Evolutionary conservation across 257 asterid genomes (phyloP).

Genomic region (Parsonsia alboflavescens): DNA sequence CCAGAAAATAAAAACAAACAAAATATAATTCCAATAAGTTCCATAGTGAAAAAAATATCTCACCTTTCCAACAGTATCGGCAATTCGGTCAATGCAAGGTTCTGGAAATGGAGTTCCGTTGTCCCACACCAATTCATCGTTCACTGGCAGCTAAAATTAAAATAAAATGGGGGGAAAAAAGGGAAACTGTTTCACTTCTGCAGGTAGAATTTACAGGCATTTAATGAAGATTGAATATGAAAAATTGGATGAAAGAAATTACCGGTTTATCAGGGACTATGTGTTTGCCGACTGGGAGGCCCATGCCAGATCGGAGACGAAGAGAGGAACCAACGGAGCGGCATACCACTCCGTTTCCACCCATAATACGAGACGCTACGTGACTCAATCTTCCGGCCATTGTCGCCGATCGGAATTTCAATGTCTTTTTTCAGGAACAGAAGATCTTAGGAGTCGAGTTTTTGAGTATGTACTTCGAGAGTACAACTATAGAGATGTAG

Average conservation of each 20-base stretch:
- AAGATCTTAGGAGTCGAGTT: neutral
- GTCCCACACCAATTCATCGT: constrained; percentile 88
- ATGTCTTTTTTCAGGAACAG: neutral
- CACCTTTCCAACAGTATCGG: constrained; percentile 92
- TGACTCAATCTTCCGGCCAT: constrained; percentile 79
- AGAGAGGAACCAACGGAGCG: constrained; percentile 71
- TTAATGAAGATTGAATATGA: neutral
- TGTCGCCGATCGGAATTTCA: constrained; percentile 10
- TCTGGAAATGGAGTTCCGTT: constrained; percentile 89
- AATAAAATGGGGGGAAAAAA: neutral
- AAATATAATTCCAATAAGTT: neutral
- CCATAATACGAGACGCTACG: constrained; percentile 78
- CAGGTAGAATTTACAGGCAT: neutral
- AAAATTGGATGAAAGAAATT: constrained; percentile 7
- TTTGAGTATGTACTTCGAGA: no score
- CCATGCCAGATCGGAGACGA: constrained; percentile 91
- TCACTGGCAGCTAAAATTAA: constrained; percentile 52
- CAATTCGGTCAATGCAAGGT: constrained; percentile 92
- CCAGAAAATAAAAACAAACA: neutral
- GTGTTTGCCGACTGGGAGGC: constrained; percentile 91
- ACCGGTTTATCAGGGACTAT: constrained; percentile 89
- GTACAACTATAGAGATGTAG: no score
- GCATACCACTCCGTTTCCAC: constrained; percentile 65
- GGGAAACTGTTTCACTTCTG: neutral
- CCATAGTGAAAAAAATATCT: neutral